phyloP scores from a whole-genome alignment of 352 stramenopile species.

The Peronospora farinosa region DNA sequence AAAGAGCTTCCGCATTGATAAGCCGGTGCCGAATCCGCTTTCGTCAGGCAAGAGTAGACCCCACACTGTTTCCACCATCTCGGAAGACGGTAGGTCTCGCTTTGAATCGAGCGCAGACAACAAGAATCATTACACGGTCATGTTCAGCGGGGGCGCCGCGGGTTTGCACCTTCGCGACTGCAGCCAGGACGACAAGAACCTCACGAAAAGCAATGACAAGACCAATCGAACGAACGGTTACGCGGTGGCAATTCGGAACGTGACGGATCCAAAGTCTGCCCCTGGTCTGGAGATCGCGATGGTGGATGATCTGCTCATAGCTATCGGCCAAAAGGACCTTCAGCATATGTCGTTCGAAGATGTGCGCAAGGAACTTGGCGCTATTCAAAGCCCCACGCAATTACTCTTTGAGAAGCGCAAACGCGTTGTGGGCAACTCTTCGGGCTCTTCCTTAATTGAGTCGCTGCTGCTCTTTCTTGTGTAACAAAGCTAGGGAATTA shows the following conservation, averaged over 20 bases:
- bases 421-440: constrained; percentile 26
- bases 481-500: constrained; percentile 18
- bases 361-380: constrained; percentile 39
- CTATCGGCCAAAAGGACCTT: constrained; percentile 56
- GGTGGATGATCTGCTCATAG: constrained; percentile 61
- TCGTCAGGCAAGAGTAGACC: constrained; percentile 11
- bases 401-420: constrained; percentile 66
- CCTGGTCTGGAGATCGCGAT: constrained; percentile 47
- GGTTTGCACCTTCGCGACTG: constrained; percentile 44
- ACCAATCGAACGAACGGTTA: constrained; percentile 64
- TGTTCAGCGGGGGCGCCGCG: constrained; percentile 48
- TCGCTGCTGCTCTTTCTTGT: constrained; percentile 65
- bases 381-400: constrained; percentile 40
- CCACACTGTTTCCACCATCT: constrained; percentile 19
- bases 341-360: constrained; percentile 59
- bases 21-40: constrained; percentile 10
- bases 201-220: constrained; percentile 44
- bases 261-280: constrained; percentile 43
- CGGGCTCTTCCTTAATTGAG: constrained; percentile 45
- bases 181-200: constrained; percentile 33
- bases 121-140: constrained; percentile 58
- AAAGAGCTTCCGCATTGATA: constrained; percentile 57
- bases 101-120: constrained; percentile 27
- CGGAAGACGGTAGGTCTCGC: constrained; percentile 14
- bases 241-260: constrained; percentile 47